Percentiles rank a stretch among this genome's conserved stretches.
These are phyloP conservation scores for Geotrichum histeridarum DNA, from an alignment of 1,139 yeast species.

Conservation along the genomic window DNA sequence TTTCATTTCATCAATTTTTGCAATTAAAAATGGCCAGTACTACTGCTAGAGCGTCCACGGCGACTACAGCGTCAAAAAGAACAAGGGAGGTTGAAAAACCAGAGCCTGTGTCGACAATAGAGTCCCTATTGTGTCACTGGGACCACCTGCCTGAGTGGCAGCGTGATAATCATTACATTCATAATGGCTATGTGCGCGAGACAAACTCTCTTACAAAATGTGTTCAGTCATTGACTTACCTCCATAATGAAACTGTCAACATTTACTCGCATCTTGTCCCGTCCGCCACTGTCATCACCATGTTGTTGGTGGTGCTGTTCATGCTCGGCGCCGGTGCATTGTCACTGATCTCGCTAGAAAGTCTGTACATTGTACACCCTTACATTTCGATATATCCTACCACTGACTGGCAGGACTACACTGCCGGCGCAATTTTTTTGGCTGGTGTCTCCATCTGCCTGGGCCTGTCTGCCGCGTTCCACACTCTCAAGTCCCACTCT, in stretches of 20 bases:
- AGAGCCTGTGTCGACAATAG: neutral
- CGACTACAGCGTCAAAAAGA: neutral
- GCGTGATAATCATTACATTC: conserved; percentile 73
- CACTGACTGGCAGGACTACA: conserved; percentile 44
- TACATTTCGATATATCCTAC: conserved; percentile 42
- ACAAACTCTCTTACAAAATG: conserved; percentile 53
- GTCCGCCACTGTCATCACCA: conserved; percentile 16
- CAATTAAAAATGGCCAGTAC: neutral
- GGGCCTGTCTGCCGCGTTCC: conserved; percentile 70
- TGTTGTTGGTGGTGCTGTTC: neutral
- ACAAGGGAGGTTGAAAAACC: neutral
- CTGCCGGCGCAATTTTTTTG: conserved; percentile 44
- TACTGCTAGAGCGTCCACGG: neutral
- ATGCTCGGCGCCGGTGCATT: neutral
- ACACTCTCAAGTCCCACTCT: conserved; percentile 74
- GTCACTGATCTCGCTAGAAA: neutral
- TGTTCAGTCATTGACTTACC: conserved; percentile 52
- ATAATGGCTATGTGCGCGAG: conserved; percentile 68
- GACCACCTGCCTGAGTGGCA: conserved; percentile 76
- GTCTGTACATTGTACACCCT: conserved; percentile 22
- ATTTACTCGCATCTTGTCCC: conserved; percentile 80
- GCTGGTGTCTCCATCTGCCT: conserved; percentile 57
- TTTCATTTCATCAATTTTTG: no score
- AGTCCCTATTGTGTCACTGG: conserved; percentile 29
- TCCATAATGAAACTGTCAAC: conserved; percentile 84